These are phyloP conservation scores for Podospora pseudoanserina DNA, from an alignment of 495 filamentous ascomycete species.

Conservation along the genomic window DNA sequence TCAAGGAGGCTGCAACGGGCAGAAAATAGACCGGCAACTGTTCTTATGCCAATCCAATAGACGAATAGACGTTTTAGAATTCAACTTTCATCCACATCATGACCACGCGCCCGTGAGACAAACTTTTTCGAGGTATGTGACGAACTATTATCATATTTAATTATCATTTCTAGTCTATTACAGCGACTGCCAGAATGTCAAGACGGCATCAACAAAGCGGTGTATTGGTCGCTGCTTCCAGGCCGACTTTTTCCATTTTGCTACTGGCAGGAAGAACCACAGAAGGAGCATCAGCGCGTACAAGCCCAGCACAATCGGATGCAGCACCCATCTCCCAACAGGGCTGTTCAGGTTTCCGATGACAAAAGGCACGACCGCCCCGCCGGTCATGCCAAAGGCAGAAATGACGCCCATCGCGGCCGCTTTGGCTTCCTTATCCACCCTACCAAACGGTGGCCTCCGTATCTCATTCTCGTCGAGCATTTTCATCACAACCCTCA, in stretches of 20 bases:
- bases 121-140: neutral
- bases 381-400: constrained; percentile 70
- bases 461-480: constrained; percentile 54
- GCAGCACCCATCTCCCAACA: constrained; percentile 68
- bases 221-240: neutral
- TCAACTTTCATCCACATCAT: neutral
- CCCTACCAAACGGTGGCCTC: constrained; percentile 22
- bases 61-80: constrained; percentile 7
- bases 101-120: neutral
- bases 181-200: neutral
- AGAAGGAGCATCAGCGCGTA: constrained; percentile 66
- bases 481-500: constrained; percentile 59
- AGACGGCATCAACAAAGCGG: neutral
- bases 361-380: constrained; percentile 69
- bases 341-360: constrained; percentile 68
- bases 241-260: constrained; percentile 53
- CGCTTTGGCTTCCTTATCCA: constrained; percentile 48
- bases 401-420: constrained; percentile 66
- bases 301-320: constrained; percentile 64
- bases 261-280: constrained; percentile 58
- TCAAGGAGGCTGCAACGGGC: constrained; percentile 43
- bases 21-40: constrained; percentile 18
- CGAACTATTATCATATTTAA: neutral
- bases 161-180: neutral
- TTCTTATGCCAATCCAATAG: neutral